Base-by-base conservation (phyloP, 2,329 filamentous ascomycete species). In the Colletotrichum nymphaeae region DNA sequence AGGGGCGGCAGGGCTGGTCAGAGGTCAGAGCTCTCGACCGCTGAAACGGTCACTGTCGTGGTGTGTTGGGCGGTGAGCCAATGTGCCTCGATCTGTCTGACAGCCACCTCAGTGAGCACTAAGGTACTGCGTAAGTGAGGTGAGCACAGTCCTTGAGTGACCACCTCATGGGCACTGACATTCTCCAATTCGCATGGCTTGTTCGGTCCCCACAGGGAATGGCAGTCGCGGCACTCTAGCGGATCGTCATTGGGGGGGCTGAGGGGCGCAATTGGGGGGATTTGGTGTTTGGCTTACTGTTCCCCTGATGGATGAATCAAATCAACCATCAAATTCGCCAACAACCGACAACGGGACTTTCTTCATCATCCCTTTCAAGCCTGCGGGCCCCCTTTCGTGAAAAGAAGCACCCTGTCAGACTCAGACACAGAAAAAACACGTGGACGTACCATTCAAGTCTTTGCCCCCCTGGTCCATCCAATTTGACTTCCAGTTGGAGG, bases 21-120 rank as follows among this genome's bases (percentile, higher is more conserved):
- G 59, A 56, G 67, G 67, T 62, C 67, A 65, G 71, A 70, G 71
- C 71, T 73, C 56, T 70, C 9, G 22, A 4, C 19, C 46, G 24
- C 67, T 73, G 71, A 73, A 73, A 73, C 71, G 37, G 70, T 57
- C 14, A 65, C 60, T 52, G 70, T 73, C 58, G 56, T 70, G 70
- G 60, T 64, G 58, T 69, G 55, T 63, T 68, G 52, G 30, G 37
- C 37, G 37, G 37, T 19, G 37, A 16, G 37, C 37, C 30, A 6
- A n/a, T n/a, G 52, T 32, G n/a, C n/a, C 59, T 42, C 37, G 24
- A 42, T 49, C 7, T 37, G 28, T 24, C 24, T 30, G 35, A 11
- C 32, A 57, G 63, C 66, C 66, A 60, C 32, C 32, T 35, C 32
- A 35, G 32, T 35, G 32, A 35, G 32, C 32, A 32, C 30, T 32